Evolutionary conservation across 768 basidiomycete species (phyloP).

Genomic region (Dioszegia aurantiaca): DNA sequence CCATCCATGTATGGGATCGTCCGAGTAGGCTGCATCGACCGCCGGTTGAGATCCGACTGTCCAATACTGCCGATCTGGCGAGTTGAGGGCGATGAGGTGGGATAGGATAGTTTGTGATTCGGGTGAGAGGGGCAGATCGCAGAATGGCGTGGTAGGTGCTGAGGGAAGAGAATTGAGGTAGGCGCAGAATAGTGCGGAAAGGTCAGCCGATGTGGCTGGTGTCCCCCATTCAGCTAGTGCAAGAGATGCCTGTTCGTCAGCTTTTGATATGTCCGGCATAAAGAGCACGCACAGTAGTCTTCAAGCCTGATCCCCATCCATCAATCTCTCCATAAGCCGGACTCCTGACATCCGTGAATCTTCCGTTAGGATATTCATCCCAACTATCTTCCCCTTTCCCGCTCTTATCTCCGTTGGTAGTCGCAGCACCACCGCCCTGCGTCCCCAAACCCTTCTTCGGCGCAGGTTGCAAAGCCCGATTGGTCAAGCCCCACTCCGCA

Average conservation of each 20-base stretch:
- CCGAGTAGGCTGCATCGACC: slow-evolving; percentile 72
- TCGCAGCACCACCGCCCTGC: slow-evolving; percentile 14
- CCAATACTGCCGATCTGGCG: slow-evolving; percentile 71
- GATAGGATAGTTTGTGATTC: slow-evolving; percentile 80
- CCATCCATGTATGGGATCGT: slow-evolving; percentile 82
- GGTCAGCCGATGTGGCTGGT: slow-evolving; percentile 64
- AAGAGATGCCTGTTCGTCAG: slow-evolving; percentile 59
- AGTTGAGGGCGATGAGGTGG: slow-evolving; percentile 72
- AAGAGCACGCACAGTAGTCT: slow-evolving; percentile 44
- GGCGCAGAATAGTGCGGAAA: slow-evolving; percentile 74
- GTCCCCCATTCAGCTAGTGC: slow-evolving; percentile 72
- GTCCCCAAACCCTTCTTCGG: slow-evolving; percentile 37
- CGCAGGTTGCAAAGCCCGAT: slow-evolving; percentile 35
- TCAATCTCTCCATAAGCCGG: slow-evolving; percentile 54
- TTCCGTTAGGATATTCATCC: slow-evolving; percentile 54
- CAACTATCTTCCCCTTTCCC: slow-evolving; percentile 48
- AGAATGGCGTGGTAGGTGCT: slow-evolving; percentile 81
- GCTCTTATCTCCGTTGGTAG: slow-evolving; percentile 27
- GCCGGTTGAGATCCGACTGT: slow-evolving; percentile 96
- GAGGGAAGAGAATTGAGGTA: slow-evolving; percentile 70
- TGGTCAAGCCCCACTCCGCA: slow-evolving; percentile 47
- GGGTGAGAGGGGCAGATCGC: slow-evolving; percentile 69
- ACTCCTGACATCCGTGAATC: slow-evolving; percentile 53
- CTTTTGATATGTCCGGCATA: neutral
- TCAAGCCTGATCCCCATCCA: slow-evolving; percentile 52